Evolutionary conservation across 2,329 filamentous ascomycete genomes (phyloP), one percentile per base, ranked within the genome.

Genomic region (Colletotrichum shisoi): DNA sequence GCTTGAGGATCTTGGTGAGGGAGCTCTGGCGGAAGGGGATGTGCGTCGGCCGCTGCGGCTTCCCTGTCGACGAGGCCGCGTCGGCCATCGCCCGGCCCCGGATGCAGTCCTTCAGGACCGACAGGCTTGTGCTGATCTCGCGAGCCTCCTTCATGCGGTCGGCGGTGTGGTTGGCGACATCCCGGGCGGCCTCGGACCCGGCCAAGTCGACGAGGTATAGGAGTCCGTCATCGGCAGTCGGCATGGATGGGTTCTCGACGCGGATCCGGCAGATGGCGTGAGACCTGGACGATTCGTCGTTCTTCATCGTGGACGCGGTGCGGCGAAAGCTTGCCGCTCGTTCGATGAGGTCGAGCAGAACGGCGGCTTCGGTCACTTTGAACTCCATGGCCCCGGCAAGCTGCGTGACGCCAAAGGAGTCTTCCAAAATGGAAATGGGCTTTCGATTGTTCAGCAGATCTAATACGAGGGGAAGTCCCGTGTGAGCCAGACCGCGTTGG

Each of bases 41-140:
- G 58, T 82, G 78, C 0, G 75, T 72, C 57, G 74, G 76, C 70
- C 77, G 79, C 68, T 71, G 73, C 5, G 45, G 39, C 44, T 64
- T 68, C 3, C 52, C 62, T 19, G 45, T 64, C 11, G 61, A 63
- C 21, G 19, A 49, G 1, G 66, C 48, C 7, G 73, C 72, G 49
- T 82, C 78, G 0, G 76, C 70, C 40, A 77, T 72, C 0, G 79
- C 79, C 45, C 79, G 79, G 1, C 79, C 81, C 1, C 82, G 79
- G 57, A 85, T 85, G 63, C 83, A 85, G 69, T 85, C 83, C 67
- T 85, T 85, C 2, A 85, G 76, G 0, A 81, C 77, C 0, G 82
- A 83, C 0, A 84, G 76, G 66, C 81, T 83, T 9, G 74, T 77
- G 70, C 84, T 84, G 74, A 84, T 84, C 71, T 83, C 79, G 13